Evolutionary conservation across 495 filamentous ascomycete species (phyloP).

Genomic region (Hypomontagnella submonticulosa): DNA sequence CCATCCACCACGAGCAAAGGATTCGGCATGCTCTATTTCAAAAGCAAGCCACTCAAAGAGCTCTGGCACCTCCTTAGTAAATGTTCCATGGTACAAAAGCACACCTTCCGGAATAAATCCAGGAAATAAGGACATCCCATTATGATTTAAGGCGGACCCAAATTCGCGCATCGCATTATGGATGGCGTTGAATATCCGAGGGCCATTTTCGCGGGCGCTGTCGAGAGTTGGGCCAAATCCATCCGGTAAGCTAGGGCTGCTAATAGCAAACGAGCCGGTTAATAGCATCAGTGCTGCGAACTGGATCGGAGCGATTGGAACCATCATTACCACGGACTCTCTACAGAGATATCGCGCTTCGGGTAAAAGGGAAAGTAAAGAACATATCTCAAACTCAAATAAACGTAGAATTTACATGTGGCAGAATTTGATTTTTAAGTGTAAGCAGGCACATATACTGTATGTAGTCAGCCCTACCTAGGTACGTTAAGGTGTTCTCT

Average conservation of each 20-base stretch:
- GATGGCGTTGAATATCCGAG: constrained; percentile 73
- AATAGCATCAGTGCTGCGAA: constrained; percentile 16
- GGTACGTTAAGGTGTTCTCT: no score
- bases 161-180: constrained; percentile 76
- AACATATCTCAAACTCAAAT: no score
- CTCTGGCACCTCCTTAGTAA: constrained; percentile 50
- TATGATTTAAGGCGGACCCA: constrained; percentile 74
- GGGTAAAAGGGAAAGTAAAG: no score
- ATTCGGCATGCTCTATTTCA: constrained; percentile 73
- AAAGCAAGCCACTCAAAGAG: constrained; percentile 76
- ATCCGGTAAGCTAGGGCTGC: not conserved
- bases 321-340: not conserved
- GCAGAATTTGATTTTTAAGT: no score
- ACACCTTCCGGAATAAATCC: constrained; percentile 67
- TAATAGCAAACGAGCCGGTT: constrained; percentile 10
- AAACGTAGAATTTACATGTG: no score
- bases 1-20: constrained; percentile 58
- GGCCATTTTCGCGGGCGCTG: constrained; percentile 59
- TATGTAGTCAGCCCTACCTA: no score
- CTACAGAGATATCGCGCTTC: no score
- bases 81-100: constrained; percentile 71
- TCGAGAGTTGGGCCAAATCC: constrained; percentile 43
- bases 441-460: no score
- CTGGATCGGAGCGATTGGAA: not conserved
- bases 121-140: constrained; percentile 73